These are phyloP conservation scores for Lomentospora prolificans DNA, from an alignment of 2,329 filamentous ascomycete genomes.

Conservation along the genomic window DNA sequence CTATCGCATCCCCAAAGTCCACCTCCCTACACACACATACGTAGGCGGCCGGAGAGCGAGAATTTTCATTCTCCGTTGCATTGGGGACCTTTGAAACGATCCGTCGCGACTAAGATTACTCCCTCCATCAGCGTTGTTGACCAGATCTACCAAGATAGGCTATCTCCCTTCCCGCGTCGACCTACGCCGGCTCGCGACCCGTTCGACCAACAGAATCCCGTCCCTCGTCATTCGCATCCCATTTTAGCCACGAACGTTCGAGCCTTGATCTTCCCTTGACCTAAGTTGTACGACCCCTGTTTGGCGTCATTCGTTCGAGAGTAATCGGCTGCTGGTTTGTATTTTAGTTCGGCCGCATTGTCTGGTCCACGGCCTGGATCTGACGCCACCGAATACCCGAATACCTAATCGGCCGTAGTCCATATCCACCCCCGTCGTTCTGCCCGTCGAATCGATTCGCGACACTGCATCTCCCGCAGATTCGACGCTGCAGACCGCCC, in stretches of 20 bases:
- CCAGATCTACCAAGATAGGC: background rate
- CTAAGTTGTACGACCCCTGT: background rate
- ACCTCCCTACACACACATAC: background rate
- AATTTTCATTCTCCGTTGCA: background rate
- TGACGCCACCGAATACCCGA: slow-evolving; percentile 1
- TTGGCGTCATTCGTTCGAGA: slow-evolving; percentile 1
- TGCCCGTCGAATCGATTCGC: background rate
- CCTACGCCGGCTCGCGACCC: background rate
- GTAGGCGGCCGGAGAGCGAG: background rate
- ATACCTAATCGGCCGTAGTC: slow-evolving; percentile 1
- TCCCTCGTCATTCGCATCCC: background rate
- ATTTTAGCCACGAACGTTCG: background rate
- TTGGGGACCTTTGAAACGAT: background rate
- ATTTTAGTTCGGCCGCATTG: slow-evolving; percentile 4
- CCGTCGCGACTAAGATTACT: background rate
- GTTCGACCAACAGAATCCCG: slow-evolving; percentile 1
- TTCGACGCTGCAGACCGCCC: background rate
- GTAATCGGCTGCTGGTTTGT: background rate
- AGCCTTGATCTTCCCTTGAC: background rate
- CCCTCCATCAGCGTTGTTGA: background rate
- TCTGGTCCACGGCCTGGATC: slow-evolving; percentile 1
- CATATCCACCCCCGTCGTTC: background rate
- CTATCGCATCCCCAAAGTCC: background rate
- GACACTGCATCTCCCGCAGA: background rate
- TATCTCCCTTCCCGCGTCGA: background rate